Evolutionary conservation across 805 yeast species (phyloP).

Genomic region (Isabelozyma pseudorhagii): DNA sequence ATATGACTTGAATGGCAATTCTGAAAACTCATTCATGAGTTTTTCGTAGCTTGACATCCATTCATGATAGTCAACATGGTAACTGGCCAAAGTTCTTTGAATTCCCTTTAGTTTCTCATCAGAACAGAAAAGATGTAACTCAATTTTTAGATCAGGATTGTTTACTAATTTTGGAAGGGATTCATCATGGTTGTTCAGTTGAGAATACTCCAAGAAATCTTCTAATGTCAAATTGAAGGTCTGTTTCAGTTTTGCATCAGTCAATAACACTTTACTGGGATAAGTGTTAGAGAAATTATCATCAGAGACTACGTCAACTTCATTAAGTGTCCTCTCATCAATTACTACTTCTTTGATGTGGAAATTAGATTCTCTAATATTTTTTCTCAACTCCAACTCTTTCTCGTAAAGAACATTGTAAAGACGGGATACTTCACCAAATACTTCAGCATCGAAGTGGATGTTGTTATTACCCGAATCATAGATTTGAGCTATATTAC

Average conservation of each 20-base stretch:
- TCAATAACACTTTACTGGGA: slow-evolving; percentile 51
- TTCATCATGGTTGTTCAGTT: neutral
- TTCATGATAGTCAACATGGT: slow-evolving; percentile 43
- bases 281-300: slow-evolving; percentile 47
- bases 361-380: slow-evolving; percentile 27
- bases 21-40: slow-evolving; percentile 35
- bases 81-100: slow-evolving; percentile 32
- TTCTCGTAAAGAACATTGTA: slow-evolving; percentile 29
- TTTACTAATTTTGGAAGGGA: neutral
- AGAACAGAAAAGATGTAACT: slow-evolving; percentile 45
- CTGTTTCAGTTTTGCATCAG: slow-evolving; percentile 23
- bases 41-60: slow-evolving; percentile 52
- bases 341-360: slow-evolving; percentile 27
- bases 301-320: slow-evolving; percentile 49
- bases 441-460: slow-evolving; percentile 32
- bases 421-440: slow-evolving; percentile 28
- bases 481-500: slow-evolving; percentile 44
- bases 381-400: slow-evolving; percentile 44
- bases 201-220: slow-evolving; percentile 24
- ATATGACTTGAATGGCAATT: slow-evolving; percentile 46
- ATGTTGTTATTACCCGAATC: slow-evolving; percentile 24
- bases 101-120: slow-evolving; percentile 50
- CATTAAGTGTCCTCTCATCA: slow-evolving; percentile 28
- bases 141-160: slow-evolving; percentile 21
- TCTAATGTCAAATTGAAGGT: slow-evolving; percentile 27